Conservation (phyloP, 345 rosid genomes). For the Boechera divaricarpa region DNA sequence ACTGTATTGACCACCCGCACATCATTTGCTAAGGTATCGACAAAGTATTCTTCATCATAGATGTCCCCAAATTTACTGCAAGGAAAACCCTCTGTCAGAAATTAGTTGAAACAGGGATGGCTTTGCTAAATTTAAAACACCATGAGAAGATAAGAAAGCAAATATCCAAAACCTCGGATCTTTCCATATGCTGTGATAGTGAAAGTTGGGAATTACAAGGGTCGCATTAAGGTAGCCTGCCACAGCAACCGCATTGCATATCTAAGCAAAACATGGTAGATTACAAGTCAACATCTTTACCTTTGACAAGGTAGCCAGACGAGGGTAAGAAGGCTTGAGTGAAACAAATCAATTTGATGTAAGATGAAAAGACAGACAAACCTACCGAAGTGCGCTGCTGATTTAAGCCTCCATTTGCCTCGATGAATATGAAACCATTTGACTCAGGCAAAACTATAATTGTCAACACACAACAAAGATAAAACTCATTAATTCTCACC, state of each 20-base stretch:
- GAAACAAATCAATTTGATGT: neutral
- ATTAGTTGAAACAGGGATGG: conserved; percentile 3
- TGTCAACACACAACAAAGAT: conserved; percentile 18
- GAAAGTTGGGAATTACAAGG: conserved; percentile 89
- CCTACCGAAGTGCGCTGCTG: conserved; percentile 98
- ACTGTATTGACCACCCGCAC: conserved; percentile 79
- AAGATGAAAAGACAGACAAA: conserved; percentile 22
- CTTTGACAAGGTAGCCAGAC: conserved; percentile 16
- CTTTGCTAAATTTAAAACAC: neutral
- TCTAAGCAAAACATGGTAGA: conserved; percentile 55
- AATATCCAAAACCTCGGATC: conserved; percentile 75
- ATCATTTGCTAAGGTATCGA: conserved; percentile 66
- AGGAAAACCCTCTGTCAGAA: conserved; percentile 31
- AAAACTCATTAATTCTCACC: neutral
- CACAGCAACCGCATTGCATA: conserved; percentile 98
- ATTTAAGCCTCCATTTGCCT: conserved; percentile 97
- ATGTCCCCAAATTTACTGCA: conserved; percentile 84
- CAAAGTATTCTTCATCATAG: conserved; percentile 84
- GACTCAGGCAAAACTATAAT: conserved; percentile 84
- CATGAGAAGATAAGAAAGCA: conserved; percentile 1
- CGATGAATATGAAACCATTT: conserved; percentile 93
- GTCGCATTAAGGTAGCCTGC: conserved; percentile 99
- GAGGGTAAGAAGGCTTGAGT: conserved; percentile 17
- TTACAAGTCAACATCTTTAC: conserved; percentile 29
- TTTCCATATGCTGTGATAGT: conserved; percentile 95